These are phyloP conservation scores for Solanum hybrid DNA, from an alignment of 305 asterid genomes.

Conservation along the genomic window DNA sequence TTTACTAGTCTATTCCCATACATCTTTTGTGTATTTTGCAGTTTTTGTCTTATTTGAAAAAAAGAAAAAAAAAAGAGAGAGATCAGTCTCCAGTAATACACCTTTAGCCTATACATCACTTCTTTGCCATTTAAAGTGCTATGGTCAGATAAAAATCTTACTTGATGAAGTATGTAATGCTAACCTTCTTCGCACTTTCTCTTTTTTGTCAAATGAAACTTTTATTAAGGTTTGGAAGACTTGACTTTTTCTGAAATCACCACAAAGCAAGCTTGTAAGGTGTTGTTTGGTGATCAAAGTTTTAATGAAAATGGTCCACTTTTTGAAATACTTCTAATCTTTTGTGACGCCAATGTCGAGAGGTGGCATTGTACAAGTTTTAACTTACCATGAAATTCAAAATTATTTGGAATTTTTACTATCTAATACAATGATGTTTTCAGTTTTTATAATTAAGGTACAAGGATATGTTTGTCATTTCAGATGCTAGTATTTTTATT, in stretches of 20 bases:
- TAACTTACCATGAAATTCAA: neutral
- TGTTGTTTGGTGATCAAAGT: neutral
- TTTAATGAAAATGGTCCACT: neutral
- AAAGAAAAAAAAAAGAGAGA: neutral
- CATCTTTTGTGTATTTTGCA: neutral
- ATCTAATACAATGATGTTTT: neutral
- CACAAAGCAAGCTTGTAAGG: neutral
- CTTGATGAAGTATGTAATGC: neutral
- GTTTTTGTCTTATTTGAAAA: neutral
- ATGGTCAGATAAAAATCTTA: neutral
- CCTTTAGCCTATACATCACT: neutral
- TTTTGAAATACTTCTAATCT: neutral
- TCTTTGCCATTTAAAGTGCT: neutral
- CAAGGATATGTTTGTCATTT: neutral
- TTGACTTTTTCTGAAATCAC: neutral
- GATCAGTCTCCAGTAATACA: neutral
- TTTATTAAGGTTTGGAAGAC: neutral
- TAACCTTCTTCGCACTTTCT: neutral
- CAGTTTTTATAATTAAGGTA: neutral
- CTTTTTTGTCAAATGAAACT: neutral
- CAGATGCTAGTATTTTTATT: neutral
- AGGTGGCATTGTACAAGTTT: neutral
- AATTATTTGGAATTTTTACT: neutral
- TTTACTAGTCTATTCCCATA: slow-evolving; percentile 28
- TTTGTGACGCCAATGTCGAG: neutral